Evolutionary conservation across 164 flowering plant species (phyloP).

Genomic region (Kingdonia uniflora): DNA sequence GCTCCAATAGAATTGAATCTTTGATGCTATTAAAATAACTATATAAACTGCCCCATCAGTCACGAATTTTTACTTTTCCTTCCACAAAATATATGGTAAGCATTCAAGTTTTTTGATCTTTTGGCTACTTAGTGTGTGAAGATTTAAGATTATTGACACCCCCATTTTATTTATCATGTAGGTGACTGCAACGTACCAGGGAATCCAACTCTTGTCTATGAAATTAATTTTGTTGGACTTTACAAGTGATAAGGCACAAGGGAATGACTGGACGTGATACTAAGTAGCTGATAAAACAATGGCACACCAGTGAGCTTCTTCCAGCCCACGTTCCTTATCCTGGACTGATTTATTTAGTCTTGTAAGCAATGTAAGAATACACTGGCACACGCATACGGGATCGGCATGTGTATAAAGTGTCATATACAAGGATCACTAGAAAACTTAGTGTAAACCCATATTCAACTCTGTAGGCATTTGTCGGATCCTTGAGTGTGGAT

Average conservation of each 20-base stretch:
- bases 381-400: too few relatives aligned
- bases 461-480: too few relatives aligned
- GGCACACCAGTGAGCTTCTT: constrained; percentile 7
- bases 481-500: too few relatives aligned
- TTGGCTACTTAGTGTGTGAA: too few relatives aligned
- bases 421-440: too few relatives aligned
- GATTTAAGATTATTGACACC: too few relatives aligned
- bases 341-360: neutral
- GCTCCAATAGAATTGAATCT: neutral
- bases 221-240: constrained; percentile 57
- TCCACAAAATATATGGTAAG: neutral
- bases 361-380: neutral
- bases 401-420: too few relatives aligned
- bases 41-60: neutral
- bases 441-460: too few relatives aligned
- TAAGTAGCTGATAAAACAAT: constrained; percentile 1
- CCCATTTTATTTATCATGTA: constrained; percentile 9
- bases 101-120: neutral
- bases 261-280: neutral
- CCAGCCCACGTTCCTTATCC: neutral
- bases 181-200: constrained; percentile 95
- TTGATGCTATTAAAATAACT: neutral
- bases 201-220: constrained; percentile 83
- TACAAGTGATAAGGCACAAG: constrained; percentile 47
- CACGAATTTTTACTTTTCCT: neutral